Evolutionary conservation across 2,329 filamentous ascomycete species (phyloP).

Genomic region (Colletotrichum spaethianum): DNA sequence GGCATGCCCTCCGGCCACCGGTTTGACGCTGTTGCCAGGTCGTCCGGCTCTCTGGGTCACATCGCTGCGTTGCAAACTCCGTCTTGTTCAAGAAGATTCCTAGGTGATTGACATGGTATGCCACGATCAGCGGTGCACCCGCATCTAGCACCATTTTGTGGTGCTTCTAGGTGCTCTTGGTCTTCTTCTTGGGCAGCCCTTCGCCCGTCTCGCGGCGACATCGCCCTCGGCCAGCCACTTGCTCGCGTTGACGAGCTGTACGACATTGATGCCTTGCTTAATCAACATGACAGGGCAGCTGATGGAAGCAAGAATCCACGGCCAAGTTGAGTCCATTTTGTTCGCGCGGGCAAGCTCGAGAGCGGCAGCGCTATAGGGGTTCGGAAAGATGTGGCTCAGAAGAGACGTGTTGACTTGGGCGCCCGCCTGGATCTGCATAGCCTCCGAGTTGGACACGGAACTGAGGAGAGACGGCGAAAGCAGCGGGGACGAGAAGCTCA

Average conservation of each 20-base stretch:
- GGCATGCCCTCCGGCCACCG: background rate
- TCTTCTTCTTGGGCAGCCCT: conserved; percentile 66
- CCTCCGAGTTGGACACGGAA: conserved; percentile 68
- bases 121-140: background rate
- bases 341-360: conserved; percentile 94
- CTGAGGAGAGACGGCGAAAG: conserved; percentile 88
- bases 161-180: conserved; percentile 26
- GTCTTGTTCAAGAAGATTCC: background rate
- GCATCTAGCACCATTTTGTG: background rate
- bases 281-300: conserved; percentile 89
- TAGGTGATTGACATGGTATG: background rate
- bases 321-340: conserved; percentile 83
- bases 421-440: conserved; percentile 72
- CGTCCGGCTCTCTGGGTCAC: background rate
- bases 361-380: conserved; percentile 92
- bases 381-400: conserved; percentile 83
- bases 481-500: conserved; percentile 93
- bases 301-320: conserved; percentile 81
- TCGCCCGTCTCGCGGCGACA: conserved; percentile 70
- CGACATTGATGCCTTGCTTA: conserved; percentile 95
- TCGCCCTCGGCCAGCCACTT: conserved; percentile 96
- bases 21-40: background rate
- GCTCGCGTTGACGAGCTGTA: conserved; percentile 95
- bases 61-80: background rate
- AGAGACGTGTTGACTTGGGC: conserved; percentile 79